Evolutionary conservation across 2,329 filamentous ascomycete genomes (phyloP).

Genomic region (Tolypocladium album): DNA sequence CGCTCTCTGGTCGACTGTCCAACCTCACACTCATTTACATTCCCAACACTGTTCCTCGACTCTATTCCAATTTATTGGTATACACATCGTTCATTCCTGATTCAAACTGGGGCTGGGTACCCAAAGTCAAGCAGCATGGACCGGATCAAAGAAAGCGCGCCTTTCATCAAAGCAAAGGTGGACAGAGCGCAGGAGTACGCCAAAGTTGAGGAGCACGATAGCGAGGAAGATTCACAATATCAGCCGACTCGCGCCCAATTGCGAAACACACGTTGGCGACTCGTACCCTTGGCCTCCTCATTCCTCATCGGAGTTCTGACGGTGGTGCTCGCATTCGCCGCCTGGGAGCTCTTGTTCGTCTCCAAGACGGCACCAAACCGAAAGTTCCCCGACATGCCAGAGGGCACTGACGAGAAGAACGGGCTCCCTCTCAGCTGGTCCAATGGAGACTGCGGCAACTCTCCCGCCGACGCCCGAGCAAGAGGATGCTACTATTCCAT

Average conservation of each 20-base stretch:
- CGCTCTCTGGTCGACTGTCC: background rate
- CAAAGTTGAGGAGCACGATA: background rate
- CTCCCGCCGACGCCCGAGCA: conserved; percentile 5
- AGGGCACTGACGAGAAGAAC: conserved; percentile 6
- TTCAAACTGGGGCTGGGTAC: background rate
- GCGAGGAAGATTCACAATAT: background rate
- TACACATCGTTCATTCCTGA: background rate
- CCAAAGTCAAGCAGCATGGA: background rate
- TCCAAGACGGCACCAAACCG: background rate
- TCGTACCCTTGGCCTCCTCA: background rate
- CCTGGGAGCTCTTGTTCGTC: background rate
- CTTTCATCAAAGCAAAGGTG: background rate
- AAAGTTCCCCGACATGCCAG: conserved; percentile 1
- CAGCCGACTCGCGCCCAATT: background rate
- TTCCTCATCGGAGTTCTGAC: conserved; percentile 2
- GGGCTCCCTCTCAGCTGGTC: conserved; percentile 8
- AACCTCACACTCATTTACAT: background rate
- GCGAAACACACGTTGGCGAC: background rate
- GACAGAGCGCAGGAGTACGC: conserved; percentile 1
- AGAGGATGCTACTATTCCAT: conserved; percentile 9
- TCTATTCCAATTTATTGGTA: background rate
- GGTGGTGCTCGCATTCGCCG: background rate
- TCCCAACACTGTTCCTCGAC: background rate
- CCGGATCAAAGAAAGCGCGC: background rate
- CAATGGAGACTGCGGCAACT: conserved; percentile 11